phyloP scores from a whole-genome alignment of 1,284 basidiomycete species.

The Ustilago vetiveriae region DNA sequence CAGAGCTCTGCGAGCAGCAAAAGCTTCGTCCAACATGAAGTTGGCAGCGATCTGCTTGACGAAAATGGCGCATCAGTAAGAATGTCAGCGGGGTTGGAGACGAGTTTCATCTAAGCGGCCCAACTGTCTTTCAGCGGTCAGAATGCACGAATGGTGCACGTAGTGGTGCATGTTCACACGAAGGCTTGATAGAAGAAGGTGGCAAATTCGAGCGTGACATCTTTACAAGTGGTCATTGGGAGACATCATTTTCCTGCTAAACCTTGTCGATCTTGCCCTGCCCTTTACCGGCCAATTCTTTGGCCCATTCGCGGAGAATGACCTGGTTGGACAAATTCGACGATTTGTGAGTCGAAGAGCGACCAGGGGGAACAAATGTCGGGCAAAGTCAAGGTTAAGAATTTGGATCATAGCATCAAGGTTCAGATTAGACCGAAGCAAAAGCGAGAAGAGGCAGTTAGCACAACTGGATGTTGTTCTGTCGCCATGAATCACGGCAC shows the following conservation, averaged over 20 bases:
- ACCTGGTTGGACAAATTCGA: conserved; percentile 14
- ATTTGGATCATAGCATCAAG: conserved; percentile 4
- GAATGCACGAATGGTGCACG: too few relatives aligned
- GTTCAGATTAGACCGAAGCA: conserved; percentile 20
- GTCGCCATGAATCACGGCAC: too few relatives aligned
- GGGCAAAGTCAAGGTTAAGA: conserved; percentile 6
- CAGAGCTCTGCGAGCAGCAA: too few relatives aligned
- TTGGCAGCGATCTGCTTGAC: too few relatives aligned
- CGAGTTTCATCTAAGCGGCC: too few relatives aligned
- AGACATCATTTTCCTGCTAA: conserved; percentile 5
- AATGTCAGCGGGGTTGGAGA: too few relatives aligned
- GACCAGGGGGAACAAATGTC: neutral
- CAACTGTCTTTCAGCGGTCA: too few relatives aligned
- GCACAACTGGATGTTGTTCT: too few relatives aligned
- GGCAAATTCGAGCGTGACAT: too few relatives aligned
- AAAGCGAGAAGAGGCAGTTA: conserved; percentile 19
- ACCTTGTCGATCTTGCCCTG: conserved; percentile 40
- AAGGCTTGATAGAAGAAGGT: conserved; percentile 5
- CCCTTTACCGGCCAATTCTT: conserved; percentile 39
- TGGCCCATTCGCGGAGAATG: conserved; percentile 70
- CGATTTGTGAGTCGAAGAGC: too few relatives aligned
- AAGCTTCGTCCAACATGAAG: too few relatives aligned
- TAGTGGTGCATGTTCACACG: neutral
- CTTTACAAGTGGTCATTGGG: neutral
- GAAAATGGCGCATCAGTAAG: too few relatives aligned